Base-by-base conservation (phyloP, 2,329 filamentous ascomycete species). In the Xylaria sp. region DNA sequence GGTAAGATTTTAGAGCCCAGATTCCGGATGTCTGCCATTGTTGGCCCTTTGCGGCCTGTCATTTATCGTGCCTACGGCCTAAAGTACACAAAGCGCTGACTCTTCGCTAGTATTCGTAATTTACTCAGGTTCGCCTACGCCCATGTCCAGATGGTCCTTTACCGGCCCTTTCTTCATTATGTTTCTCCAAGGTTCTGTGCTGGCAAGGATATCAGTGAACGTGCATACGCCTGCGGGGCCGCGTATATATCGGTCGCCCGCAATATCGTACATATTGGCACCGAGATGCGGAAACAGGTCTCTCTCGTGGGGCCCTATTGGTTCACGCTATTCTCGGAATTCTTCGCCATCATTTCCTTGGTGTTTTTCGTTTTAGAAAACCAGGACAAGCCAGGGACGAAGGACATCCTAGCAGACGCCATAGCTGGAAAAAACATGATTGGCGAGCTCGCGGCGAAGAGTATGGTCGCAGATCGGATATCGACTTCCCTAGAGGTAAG, bases 381-480 rank as follows among this genome's bases (percentile, higher is more conserved):
- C 66, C 90, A 90, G 1, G 87, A 91, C 62, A 92, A 90, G 70
- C 79, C 84, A 3, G 90, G 89, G 1, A 88, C 89, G 5, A 84
- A 89, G 53, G 93, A 96, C 64, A 90, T 97, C 21, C 80, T 97
- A 62, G 89, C 89, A 54, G 94, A 98, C 77, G 94, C 93, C 0
- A 84, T 88, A 63, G 90, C 92, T 65, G 95, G 94, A 17, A 91
- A 91, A 71, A 89, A 94, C 66, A 91, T 93, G 64, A 85, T 98
- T 62, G 86, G 88, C 52, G 88, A 87, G 15, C 83, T 98, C 60
- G 90, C 93, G 2, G 88, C 90, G 70, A 89, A 90, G 70, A 97
- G 93, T 72, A 84, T 96, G 82, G 93, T 93, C 35, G 95, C 95
- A 3, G 92, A 97, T 73, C 84, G 92, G 63, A 95, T 96, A 71